Evolutionary conservation across 2,329 filamentous ascomycete genomes (phyloP).

Genomic region (Calonectria pseudoturangicola): DNA sequence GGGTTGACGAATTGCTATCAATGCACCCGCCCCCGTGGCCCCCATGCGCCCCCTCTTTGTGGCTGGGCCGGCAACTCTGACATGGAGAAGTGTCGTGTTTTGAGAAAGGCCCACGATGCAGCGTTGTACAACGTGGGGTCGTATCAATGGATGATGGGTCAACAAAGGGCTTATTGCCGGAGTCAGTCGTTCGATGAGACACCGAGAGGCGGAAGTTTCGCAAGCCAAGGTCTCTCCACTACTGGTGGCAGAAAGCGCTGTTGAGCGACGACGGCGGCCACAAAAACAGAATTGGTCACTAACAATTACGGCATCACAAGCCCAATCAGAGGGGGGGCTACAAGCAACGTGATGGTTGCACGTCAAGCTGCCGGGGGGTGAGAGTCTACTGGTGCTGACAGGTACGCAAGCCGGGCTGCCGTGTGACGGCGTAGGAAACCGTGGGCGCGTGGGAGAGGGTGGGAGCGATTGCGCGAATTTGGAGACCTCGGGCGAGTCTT

Average conservation of each 20-base stretch:
- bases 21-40: slow-evolving; percentile 45
- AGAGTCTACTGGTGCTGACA: slow-evolving; percentile 37
- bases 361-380: slow-evolving; percentile 36
- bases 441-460: slow-evolving; percentile 33
- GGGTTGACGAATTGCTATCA: slow-evolving; percentile 41
- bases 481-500: slow-evolving; percentile 36
- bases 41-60: slow-evolving; percentile 40
- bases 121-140: slow-evolving; percentile 56
- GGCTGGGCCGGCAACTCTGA: slow-evolving; percentile 42
- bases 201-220: slow-evolving; percentile 45
- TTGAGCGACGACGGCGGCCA: slow-evolving; percentile 47
- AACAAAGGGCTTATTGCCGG: slow-evolving; percentile 42
- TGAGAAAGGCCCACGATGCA: slow-evolving; percentile 51
- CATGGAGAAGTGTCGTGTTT: slow-evolving; percentile 45
- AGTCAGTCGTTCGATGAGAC: slow-evolving; percentile 47
- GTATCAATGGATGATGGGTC: slow-evolving; percentile 53
- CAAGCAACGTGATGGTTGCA: slow-evolving; percentile 52
- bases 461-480: slow-evolving; percentile 51
- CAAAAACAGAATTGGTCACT: slow-evolving; percentile 42
- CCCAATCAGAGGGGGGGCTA: slow-evolving; percentile 51
- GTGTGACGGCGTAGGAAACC: slow-evolving; percentile 28
- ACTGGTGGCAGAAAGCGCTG: slow-evolving; percentile 39
- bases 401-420: slow-evolving; percentile 40
- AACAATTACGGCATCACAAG: slow-evolving; percentile 48
- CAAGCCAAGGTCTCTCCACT: slow-evolving; percentile 45